Base-by-base conservation (phyloP, 1,284 basidiomycete species). In the Mixia osmundae region DNA sequence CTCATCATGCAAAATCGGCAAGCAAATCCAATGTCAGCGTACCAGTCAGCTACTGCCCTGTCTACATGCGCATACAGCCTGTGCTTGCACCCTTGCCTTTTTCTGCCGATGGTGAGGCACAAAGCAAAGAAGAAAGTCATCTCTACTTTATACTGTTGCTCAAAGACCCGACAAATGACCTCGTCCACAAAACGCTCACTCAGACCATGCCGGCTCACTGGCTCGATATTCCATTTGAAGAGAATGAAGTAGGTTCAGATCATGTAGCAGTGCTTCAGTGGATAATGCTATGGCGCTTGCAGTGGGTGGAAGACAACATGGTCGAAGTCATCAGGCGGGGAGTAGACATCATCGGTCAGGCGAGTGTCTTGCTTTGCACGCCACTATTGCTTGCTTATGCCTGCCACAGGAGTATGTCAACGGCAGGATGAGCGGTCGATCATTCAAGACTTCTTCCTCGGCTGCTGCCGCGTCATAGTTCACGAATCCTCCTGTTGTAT, bases 51-150 rank as follows among this genome's bases (percentile, higher is more conserved):
- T 78, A 77, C 41, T 80, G 85, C 28, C 73, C 85, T 36, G 71
- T 97, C 33, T 95, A 83, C 57, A 67, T 97, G 35, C 80, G 89
- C 43, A 67, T 99, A 25, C 87, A 97, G 54, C 83, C 89, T 2
- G 73, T 75, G 58, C 65, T 71, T 39, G 69, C 65, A 2, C 61
- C 68, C 0, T 62, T 73, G 35, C 58, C 66, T 15, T 61, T 56
- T 41, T 49, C 54, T 35, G 14, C 56, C 54, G 6, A 47, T 12
- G 39, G 31, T 10, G 36, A 37, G 6, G 33, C 40, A 15, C 14
- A 32, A 47, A 4, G 43, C 47, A 7, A 20, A 25, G 5, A 40
- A 25, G 20, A 41, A 57, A 43, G 63, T 61, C 71, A 77, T 41
- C 65, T 94, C 3, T 78, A 78, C 50, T 94, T 91, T 60, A 61